A percentile compares a stretch with the other conserved stretches of the same genome.
Evolutionary conservation across 176 grass and related monocot genomes (phyloP).

Genomic region (Calamus simplicifolius): DNA sequence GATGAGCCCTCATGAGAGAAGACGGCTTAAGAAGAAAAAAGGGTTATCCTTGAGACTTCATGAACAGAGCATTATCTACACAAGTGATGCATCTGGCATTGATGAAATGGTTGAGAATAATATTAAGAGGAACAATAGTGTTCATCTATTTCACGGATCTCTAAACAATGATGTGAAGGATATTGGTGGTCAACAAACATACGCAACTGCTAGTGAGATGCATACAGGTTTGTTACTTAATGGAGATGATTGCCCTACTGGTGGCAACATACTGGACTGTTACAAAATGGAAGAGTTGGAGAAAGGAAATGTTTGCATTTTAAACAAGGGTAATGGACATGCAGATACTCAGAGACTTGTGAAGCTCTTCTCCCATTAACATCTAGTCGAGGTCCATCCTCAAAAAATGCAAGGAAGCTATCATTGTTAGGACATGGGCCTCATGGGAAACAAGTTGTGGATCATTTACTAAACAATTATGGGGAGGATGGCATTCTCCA

Average conservation of each 20-base stretch:
- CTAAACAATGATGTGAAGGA: constrained; percentile 19
- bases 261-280: constrained; percentile 9
- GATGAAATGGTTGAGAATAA: constrained; percentile 21
- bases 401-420: constrained; percentile 42
- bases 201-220: constrained; percentile 18
- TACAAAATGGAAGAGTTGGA: constrained; percentile 1
- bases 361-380: neutral
- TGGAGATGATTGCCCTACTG: constrained; percentile 6
- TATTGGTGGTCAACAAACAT: neutral
- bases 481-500: constrained; percentile 65
- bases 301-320: constrained; percentile 7
- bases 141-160: constrained; percentile 7
- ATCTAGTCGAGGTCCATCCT: constrained; percentile 22
- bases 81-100: constrained; percentile 15
- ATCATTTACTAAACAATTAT: constrained; percentile 38
- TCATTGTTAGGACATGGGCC: constrained; percentile 79
- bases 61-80: constrained; percentile 42
- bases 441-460: constrained; percentile 84
- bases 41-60: constrained; percentile 45
- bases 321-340: constrained; percentile 18
- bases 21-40: constrained; percentile 70
- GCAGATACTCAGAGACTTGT: constrained; percentile 19
- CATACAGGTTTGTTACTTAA: constrained; percentile 15
- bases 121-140: constrained; percentile 25
- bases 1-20: constrained; percentile 78